These are phyloP conservation scores for Metrosideros polymorpha DNA, from an alignment of 441 rosid species.

Conservation along the genomic window DNA sequence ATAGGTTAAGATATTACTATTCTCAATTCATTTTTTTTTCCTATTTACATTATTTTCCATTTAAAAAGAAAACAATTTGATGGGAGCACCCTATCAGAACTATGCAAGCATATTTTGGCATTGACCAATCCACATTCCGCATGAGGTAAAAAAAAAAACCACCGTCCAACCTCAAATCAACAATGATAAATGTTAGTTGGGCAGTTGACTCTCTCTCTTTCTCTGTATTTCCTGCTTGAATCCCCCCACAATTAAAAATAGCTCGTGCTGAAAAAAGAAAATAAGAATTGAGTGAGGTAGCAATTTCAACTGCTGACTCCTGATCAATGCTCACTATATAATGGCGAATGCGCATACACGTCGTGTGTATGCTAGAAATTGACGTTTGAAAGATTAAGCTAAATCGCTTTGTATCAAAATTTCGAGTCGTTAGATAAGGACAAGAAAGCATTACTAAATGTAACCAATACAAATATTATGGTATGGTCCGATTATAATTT, in stretches of 20 bases:
- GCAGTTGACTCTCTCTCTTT: not conserved
- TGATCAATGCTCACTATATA: not conserved
- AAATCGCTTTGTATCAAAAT: not conserved
- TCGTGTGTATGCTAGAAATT: not conserved
- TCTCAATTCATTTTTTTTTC: not conserved
- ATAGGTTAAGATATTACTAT: not conserved
- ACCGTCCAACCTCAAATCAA: not conserved
- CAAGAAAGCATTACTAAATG: not conserved
- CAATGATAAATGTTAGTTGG: not conserved
- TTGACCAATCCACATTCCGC: not conserved
- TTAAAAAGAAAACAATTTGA: not conserved
- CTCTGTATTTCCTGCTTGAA: not conserved
- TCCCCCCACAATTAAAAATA: not conserved
- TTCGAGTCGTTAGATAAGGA: not conserved
- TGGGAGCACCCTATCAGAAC: not conserved
- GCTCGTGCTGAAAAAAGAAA: not conserved
- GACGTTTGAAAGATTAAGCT: not conserved
- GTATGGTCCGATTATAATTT: not conserved
- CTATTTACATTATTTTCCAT: not conserved
- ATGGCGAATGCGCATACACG: not conserved
- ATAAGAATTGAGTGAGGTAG: not conserved
- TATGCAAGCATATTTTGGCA: not conserved
- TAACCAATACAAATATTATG: not conserved
- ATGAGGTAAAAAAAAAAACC: not conserved
- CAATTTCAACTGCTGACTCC: not conserved